Evolutionary conservation across 1,139 yeast genomes (phyloP).

Genomic region (Geotrichum bryndzae): DNA sequence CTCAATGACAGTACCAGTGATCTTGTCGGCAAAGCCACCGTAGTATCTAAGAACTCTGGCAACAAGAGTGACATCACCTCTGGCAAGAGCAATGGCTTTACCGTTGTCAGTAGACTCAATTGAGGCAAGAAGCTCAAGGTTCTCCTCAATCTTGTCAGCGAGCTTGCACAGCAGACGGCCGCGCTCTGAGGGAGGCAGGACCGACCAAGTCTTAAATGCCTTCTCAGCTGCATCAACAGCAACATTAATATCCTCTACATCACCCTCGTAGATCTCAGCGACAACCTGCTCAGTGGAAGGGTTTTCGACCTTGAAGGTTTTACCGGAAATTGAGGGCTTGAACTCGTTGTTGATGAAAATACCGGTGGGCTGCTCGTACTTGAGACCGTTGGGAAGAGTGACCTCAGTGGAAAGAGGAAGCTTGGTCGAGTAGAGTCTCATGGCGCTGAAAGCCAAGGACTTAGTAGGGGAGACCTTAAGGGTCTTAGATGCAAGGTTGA

Average conservation of each 20-base stretch:
- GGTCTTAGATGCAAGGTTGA: slow-evolving; percentile 15
- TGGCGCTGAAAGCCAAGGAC: slow-evolving; percentile 6
- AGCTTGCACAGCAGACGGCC: slow-evolving; percentile 54
- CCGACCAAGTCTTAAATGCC: slow-evolving; percentile 49
- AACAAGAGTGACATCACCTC: slow-evolving; percentile 54
- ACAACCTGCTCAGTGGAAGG: slow-evolving; percentile 56
- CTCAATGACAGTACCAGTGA: slow-evolving; percentile 60
- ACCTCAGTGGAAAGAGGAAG: slow-evolving; percentile 35
- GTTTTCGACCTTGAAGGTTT: slow-evolving; percentile 48
- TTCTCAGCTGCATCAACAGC: slow-evolving; percentile 54
- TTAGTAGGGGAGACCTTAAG: slow-evolving; percentile 8
- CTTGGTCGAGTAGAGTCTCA: slow-evolving; percentile 12
- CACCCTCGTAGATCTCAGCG: slow-evolving; percentile 50
- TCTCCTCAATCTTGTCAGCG: slow-evolving; percentile 58
- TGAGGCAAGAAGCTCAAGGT: slow-evolving; percentile 56
- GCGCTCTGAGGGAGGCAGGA: slow-evolving; percentile 47
- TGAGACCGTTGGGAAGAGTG: slow-evolving; percentile 57
- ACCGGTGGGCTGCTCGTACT: slow-evolving; percentile 61
- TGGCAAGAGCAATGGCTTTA: slow-evolving; percentile 55
- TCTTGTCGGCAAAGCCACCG: slow-evolving; percentile 80
- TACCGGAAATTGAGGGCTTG: slow-evolving; percentile 45
- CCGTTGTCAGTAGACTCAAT: slow-evolving; percentile 82
- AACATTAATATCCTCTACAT: slow-evolving; percentile 50
- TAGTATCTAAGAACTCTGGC: slow-evolving; percentile 56
- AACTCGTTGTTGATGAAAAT: slow-evolving; percentile 58